Base-by-base conservation (phyloP, 345 rosid species). In the Citrus australasica region DNA sequence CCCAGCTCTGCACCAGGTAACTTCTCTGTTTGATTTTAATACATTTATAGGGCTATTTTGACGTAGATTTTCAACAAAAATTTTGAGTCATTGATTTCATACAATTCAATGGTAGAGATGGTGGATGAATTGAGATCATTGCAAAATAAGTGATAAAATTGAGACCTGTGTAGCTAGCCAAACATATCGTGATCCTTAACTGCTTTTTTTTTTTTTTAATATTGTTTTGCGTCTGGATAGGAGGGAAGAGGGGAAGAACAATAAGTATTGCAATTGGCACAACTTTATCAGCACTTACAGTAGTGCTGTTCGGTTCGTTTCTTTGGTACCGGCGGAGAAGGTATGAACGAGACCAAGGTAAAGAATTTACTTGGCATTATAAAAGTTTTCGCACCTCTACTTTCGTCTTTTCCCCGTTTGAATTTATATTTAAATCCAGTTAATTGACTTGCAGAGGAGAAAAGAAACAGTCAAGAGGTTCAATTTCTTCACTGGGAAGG, bases 381-480 rank as follows among this genome's bases (percentile, higher is more conserved):
- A 30, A 40, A 30, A 22, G 46, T 3, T 8, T 21, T 8, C 37
- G 25, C 40, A 7, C 64, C 7, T 6, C n/a, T 2, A 22, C 27
- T 3, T 1, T 40, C 32, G 14, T 33, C 13, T 27, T n/a, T 2
- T 27, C 32, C 65, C 37, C 7, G 2, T 9, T 35, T 67, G 7
- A 67, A 0, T 53, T 53, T 17, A 53, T 17, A 53, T 53, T 53
- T 37, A 38, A 69, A 33, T 59, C 7, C 11, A 4, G 16, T 24
- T 53, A 53, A 16, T 14, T 46, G n/a, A n/a, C 32, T 78, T 38
- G 35, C 55, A 60, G 67, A 62, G 66, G 79, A 63, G 37, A 38
- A 19, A 5, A 71, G 63, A 27, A 17, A 30, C 51, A 61, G 77
- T 32, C 80, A 67, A 65, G 80, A 77, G 59, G 59, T 71, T 67